phyloP scores from a whole-genome alignment of 306 rosid genomes.

The Hippophae gyantsensis region DNA sequence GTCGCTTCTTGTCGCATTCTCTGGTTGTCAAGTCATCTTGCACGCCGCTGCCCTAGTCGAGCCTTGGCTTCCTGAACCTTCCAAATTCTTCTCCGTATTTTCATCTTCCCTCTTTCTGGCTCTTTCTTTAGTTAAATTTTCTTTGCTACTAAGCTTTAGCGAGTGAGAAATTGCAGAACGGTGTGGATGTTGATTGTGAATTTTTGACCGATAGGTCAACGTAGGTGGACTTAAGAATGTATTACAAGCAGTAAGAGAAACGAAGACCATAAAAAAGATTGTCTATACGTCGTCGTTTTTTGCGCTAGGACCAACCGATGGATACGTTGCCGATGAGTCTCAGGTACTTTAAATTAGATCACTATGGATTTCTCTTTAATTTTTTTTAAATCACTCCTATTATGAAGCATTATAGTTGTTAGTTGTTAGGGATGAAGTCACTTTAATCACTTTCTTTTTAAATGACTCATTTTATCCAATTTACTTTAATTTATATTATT shows the following conservation, averaged over 20 bases:
- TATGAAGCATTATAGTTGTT: no score
- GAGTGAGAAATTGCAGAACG: neutral
- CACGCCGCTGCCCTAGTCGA: constrained; percentile 88
- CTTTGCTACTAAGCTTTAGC: neutral
- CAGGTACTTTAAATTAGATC: constrained; percentile 27
- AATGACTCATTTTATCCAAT: no score
- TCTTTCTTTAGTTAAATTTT: neutral
- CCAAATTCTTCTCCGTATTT: constrained; percentile 53
- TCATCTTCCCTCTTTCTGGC: neutral
- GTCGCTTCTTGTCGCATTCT: constrained; percentile 70
- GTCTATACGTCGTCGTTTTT: constrained; percentile 83
- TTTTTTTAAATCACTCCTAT: neutral
- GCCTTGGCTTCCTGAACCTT: constrained; percentile 94
- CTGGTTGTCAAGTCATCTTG: constrained; percentile 62
- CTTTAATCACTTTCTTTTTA: no score
- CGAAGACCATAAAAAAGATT: constrained; percentile 53
- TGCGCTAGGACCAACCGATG: constrained; percentile 76
- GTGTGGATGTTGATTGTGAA: neutral
- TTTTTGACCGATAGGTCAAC: constrained; percentile 43
- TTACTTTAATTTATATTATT: no score
- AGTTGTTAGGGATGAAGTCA: no score
- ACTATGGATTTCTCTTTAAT: neutral
- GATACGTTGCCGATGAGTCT: constrained; percentile 54
- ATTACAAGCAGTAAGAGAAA: constrained; percentile 58
- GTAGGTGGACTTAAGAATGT: constrained; percentile 69